Conservation (phyloP, 2,329 filamentous ascomycete species). For the Fusarium compactum region DNA sequence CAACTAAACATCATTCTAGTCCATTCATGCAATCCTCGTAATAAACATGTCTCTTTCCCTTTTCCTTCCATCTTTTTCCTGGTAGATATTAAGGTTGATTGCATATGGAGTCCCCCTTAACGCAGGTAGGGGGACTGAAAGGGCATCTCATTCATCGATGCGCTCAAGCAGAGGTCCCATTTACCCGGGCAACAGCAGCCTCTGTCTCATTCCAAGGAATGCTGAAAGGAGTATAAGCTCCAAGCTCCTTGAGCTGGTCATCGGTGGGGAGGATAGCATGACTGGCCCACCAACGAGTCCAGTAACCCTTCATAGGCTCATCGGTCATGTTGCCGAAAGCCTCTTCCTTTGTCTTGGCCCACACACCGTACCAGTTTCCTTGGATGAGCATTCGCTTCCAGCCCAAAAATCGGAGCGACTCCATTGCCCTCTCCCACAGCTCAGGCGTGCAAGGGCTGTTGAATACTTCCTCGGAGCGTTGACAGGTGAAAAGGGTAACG, state of each 20-base stretch:
- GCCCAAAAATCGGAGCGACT: neutral
- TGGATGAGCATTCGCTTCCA: neutral
- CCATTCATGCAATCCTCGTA: neutral
- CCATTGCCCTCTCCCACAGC: neutral
- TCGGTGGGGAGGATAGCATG: neutral
- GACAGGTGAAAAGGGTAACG: neutral
- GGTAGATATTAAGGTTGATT: neutral
- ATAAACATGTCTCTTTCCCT: neutral
- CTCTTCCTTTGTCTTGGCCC: neutral
- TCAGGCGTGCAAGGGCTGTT: neutral
- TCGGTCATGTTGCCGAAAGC: neutral
- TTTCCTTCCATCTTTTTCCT: neutral
- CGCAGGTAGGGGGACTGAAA: neutral
- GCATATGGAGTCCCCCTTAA: neutral
- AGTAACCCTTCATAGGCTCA: neutral
- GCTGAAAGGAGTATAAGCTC: neutral
- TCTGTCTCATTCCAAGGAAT: neutral
- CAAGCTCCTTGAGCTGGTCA: neutral
- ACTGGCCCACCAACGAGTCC: neutral
- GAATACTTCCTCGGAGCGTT: accelerated
- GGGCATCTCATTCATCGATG: neutral
- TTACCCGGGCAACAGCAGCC: neutral
- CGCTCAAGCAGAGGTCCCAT: neutral
- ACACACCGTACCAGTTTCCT: constrained; percentile 4
- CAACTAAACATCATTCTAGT: neutral